These are phyloP conservation scores for Smallanthus sonchifolius DNA, from an alignment of 129 eudicot genomes.

Conservation along the genomic window DNA sequence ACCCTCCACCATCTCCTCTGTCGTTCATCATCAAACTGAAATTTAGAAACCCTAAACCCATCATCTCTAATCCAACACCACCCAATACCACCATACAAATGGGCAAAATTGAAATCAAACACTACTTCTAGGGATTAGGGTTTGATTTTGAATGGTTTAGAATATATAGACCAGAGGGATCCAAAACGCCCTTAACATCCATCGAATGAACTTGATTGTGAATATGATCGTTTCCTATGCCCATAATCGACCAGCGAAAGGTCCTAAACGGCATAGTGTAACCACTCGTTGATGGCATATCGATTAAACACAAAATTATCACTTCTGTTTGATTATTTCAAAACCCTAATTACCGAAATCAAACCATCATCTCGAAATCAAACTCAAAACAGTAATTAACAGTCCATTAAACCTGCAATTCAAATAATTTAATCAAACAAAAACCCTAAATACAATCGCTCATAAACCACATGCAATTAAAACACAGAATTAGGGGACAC, in stretches of 20 bases:
- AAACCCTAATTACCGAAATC: conserved; percentile 12
- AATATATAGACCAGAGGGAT: too few relatives aligned
- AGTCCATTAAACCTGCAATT: conserved; percentile 19
- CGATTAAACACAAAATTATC: background rate
- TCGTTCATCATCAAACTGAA: too few relatives aligned
- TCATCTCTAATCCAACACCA: too few relatives aligned
- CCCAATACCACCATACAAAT: too few relatives aligned
- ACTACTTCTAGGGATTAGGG: too few relatives aligned
- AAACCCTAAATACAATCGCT: conserved; percentile 15
- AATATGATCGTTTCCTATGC: conserved; percentile 39
- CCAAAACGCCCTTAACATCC: too few relatives aligned
- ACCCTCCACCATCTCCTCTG: too few relatives aligned
- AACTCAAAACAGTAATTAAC: conserved; percentile 2
- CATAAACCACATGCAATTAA: conserved; percentile 15
- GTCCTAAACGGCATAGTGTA: conserved; percentile 57
- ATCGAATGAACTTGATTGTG: conserved; percentile 46
- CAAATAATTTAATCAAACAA: conserved; percentile 12
- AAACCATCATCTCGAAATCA: conserved; percentile 6
- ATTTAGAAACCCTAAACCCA: too few relatives aligned
- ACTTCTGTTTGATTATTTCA: background rate
- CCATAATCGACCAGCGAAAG: conserved; percentile 60
- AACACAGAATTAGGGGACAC: background rate
- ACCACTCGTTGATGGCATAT: conserved; percentile 56
- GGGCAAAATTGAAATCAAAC: too few relatives aligned
- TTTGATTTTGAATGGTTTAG: too few relatives aligned